phyloP scores from a whole-genome alignment of 2,329 filamentous ascomycete genomes.

The Sclerotinia trifoliorum region DNA sequence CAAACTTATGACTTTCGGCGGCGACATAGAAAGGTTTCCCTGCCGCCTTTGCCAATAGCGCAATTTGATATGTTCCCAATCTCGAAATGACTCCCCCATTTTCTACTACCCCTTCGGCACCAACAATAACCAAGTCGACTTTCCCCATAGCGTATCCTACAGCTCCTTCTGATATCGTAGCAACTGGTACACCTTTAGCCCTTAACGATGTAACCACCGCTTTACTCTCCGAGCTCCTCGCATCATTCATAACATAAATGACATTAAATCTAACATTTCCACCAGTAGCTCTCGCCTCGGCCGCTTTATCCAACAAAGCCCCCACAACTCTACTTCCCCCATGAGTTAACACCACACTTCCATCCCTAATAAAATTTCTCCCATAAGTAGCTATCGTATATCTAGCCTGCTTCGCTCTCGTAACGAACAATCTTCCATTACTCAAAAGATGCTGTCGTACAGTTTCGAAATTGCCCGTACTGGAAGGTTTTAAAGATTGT shows the following conservation, averaged over 20 bases:
- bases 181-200: constrained; percentile 74
- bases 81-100: constrained; percentile 91
- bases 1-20: constrained; percentile 95
- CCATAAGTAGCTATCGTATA: constrained; percentile 80
- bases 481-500: constrained; percentile 56
- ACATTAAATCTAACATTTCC: constrained; percentile 71
- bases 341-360: constrained; percentile 81
- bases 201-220: constrained; percentile 70
- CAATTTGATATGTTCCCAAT: constrained; percentile 84
- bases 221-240: constrained; percentile 59
- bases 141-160: constrained; percentile 76
- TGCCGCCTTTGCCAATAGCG: constrained; percentile 68
- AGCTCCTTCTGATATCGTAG: constrained; percentile 72
- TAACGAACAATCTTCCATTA: constrained; percentile 84
- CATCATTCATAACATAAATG: constrained; percentile 69
- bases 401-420: constrained; percentile 79
- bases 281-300: constrained; percentile 56
- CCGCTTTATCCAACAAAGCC: constrained; percentile 71
- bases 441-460: constrained; percentile 79
- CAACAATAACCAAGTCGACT: constrained; percentile 67
- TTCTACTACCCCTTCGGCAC: constrained; percentile 84
- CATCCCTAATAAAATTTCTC: constrained; percentile 74
- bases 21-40: constrained; percentile 82
- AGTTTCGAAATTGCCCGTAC: constrained; percentile 69
- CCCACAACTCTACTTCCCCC: constrained; percentile 84